Percentiles rank a stretch among this genome's conserved stretches.
These are phyloP conservation scores for Diaporthe aspalathi DNA, from an alignment of 2,329 filamentous ascomycete genomes.

Conservation along the genomic window DNA sequence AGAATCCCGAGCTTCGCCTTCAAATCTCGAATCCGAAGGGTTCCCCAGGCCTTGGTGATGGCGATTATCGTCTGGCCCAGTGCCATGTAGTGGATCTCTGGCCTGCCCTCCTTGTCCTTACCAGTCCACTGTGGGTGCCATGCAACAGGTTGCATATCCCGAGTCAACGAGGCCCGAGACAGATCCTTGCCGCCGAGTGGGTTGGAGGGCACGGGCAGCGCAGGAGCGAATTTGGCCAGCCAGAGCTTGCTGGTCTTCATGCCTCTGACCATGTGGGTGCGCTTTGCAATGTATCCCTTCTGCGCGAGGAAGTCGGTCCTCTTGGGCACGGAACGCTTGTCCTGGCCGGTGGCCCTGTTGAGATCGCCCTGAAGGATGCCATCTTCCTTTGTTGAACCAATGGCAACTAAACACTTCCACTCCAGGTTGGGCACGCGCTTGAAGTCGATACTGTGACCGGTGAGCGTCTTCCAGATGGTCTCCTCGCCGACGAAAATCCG, in stretches of 20 bases:
- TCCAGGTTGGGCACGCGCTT: constrained; percentile 69
- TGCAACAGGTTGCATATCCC: constrained; percentile 64
- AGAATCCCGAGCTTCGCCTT: constrained; percentile 68
- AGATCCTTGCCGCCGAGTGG: constrained; percentile 46
- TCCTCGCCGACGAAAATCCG: constrained; percentile 64
- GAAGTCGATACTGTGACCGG: constrained; percentile 69
- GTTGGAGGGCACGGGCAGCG: constrained; percentile 43
- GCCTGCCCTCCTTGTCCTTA: constrained; percentile 49
- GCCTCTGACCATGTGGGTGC: constrained; percentile 67
- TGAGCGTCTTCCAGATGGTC: constrained; percentile 69
- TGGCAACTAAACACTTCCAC: constrained; percentile 68
- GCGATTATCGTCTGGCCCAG: constrained; percentile 69
- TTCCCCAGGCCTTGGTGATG: constrained; percentile 67
- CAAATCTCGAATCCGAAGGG: constrained; percentile 69
- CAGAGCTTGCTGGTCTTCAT: constrained; percentile 73
- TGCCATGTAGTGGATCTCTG: constrained; percentile 64
- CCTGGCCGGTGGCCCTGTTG: constrained; percentile 67
- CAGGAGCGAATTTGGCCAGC: constrained; percentile 66
- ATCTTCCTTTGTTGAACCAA: constrained; percentile 63
- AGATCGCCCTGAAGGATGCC: constrained; percentile 73
- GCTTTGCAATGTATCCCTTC: constrained; percentile 72
- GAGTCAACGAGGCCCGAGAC: constrained; percentile 47
- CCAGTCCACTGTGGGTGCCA: constrained; percentile 69
- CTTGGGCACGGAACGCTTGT: constrained; percentile 72
- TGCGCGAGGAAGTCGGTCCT: constrained; percentile 68